These are phyloP conservation scores for Rhododendron molle DNA, from an alignment of 148 eudicot species.

Conservation along the genomic window DNA sequence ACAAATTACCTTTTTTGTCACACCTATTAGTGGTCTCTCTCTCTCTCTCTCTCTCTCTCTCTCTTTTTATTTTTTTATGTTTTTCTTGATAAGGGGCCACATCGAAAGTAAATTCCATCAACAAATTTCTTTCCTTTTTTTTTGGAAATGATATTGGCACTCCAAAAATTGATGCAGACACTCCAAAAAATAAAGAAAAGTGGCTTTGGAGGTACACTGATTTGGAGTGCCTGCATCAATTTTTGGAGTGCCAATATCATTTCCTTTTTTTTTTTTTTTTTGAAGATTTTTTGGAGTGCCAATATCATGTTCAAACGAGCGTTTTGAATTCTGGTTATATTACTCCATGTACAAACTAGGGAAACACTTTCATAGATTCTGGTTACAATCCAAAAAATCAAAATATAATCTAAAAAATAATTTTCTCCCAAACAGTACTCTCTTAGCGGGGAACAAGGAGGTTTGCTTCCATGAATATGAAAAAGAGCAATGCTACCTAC, in stretches of 20 bases:
- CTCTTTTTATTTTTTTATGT: too few species aligned
- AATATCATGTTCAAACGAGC: not conserved
- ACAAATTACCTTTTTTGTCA: not conserved
- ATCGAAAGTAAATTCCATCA: not conserved
- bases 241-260: too few species aligned
- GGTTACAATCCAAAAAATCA: not conserved
- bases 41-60: too few species aligned
- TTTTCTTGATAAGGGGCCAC: not conserved
- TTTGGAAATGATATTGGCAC: too few species aligned
- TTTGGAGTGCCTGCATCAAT: too few species aligned
- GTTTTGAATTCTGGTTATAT: too few species aligned
- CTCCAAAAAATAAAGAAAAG: too few species aligned
- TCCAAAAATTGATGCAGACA: too few species aligned
- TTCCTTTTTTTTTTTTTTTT: too few species aligned
- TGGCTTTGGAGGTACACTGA: too few species aligned
- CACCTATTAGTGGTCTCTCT: not conserved
- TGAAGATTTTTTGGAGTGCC: too few species aligned
- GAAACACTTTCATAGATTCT: not conserved
- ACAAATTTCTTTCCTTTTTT: not conserved
- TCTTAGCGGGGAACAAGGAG: not conserved
- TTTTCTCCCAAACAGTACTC: not conserved
- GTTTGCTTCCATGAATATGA: not conserved
- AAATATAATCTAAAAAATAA: not conserved
- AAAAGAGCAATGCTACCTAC: too few species aligned
- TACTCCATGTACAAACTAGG: not conserved